Base-by-base conservation (phyloP, 2,329 filamentous ascomycete species). In the Beauveria varroae region DNA sequence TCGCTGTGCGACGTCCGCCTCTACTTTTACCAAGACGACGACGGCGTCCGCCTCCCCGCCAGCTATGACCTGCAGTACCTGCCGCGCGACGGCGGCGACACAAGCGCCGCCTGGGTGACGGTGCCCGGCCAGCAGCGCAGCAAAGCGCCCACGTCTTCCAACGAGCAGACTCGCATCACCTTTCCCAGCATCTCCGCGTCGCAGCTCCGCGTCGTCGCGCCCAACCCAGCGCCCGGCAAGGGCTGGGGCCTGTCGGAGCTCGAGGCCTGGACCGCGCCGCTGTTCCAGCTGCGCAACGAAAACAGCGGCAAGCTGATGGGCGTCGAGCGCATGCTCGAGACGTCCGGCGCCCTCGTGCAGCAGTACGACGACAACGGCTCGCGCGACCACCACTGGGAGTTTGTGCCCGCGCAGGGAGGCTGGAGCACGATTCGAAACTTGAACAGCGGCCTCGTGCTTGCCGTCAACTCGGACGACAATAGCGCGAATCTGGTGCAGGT, bases 1-100 rank as follows among this genome's bases (percentile, higher is more conserved):
- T n/a, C 66, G 71, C 8, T 70, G 67, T 57, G 59, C 73, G 62
- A 69, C 67, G 62, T 73, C 72, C 68, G 69, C 69, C 62, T 75
- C 14, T 74, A 65, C 63, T 70, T 70, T 18, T 69, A 75, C 57
- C 60, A 71, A 9, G 66, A 67, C 26, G 68, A 70, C 44, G 72
- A 70, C 16, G 75, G 76, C 55, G 68, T 69, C 1, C 55, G 63
- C 5, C 50, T 64, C 20, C 64, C 64, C 2, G 22, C n/a, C 18
- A 30, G 41, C 26, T 65, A 61, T 40, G 64, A 65, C 37, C 53
- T 65, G 14, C 64, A 65, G 57, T 64, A 65, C 60, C 55, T 37
- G 57, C 52, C 46, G 30, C 20, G 2, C 8, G 26, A 28, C 26
- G 28, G 28, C 5, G 14, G 7, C 22, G 14, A 51, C 12, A 59